Conservation (phyloP, 129 eudicot species). For the Deinandra increscens region DNA sequence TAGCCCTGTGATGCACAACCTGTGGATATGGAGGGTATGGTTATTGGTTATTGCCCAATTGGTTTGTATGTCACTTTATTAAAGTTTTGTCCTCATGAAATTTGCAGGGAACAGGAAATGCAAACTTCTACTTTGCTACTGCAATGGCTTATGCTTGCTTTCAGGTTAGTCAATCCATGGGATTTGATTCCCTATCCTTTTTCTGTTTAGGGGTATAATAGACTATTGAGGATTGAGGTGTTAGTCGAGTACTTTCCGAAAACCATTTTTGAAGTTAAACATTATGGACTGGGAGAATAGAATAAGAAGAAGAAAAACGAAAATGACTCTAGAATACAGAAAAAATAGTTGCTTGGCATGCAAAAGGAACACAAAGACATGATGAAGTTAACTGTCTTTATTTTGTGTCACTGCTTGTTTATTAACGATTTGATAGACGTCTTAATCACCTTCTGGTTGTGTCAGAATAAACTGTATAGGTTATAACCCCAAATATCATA, state of each 20-base stretch:
- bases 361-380: neutral
- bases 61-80: constrained; percentile 9
- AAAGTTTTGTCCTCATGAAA: constrained; percentile 21
- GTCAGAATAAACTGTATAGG: neutral
- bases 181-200: constrained; percentile 3
- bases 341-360: neutral
- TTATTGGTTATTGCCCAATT: constrained; percentile 9
- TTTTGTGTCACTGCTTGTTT: neutral
- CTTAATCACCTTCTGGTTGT: neutral
- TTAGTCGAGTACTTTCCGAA: neutral
- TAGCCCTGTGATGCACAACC: constrained; percentile 95
- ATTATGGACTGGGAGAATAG: neutral
- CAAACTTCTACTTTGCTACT: constrained; percentile 94
- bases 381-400: neutral
- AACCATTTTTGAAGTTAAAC: neutral
- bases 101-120: constrained; percentile 95
- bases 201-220: constrained; percentile 1
- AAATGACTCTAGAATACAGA: neutral
- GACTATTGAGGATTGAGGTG: neutral
- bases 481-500: neutral
- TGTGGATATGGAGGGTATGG: constrained; percentile 99
- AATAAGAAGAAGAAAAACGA: neutral
- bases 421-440: neutral
- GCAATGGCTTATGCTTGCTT: constrained; percentile 96
- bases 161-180: constrained; percentile 55